Percentiles rank a stretch among this genome's conserved stretches.
Evolutionary conservation across 345 rosid species (phyloP).

Genomic region (Eutrema japonicum): DNA sequence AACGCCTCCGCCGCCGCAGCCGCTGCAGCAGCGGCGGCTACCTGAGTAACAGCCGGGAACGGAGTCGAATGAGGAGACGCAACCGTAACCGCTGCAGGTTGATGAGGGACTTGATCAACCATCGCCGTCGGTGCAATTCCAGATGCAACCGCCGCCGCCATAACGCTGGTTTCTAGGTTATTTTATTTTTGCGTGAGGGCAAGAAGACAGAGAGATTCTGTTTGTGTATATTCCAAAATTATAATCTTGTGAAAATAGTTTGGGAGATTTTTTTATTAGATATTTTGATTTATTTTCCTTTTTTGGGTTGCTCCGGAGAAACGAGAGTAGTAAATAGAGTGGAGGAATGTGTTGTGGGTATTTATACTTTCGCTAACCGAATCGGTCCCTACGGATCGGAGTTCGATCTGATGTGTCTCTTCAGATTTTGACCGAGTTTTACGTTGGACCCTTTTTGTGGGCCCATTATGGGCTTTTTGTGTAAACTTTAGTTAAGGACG

Average conservation of each 20-base stretch:
- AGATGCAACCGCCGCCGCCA: conserved; percentile 50
- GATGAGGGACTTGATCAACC: conserved; percentile 42
- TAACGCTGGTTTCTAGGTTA: conserved; percentile 19
- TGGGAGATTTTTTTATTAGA: conserved; percentile 7
- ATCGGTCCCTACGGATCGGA: conserved; percentile 20
- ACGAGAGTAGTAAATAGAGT: conserved; percentile 30
- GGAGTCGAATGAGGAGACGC: conserved; percentile 6
- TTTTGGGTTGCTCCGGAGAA: conserved; percentile 29
- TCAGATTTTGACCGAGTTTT: conserved; percentile 36
- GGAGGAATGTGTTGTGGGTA: conserved; percentile 1
- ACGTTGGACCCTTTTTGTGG: background rate
- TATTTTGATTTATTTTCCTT: conserved; percentile 34
- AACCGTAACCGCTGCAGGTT: background rate
- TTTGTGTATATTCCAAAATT: conserved; percentile 7
- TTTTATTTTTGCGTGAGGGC: background rate
- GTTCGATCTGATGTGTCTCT: conserved; percentile 45
- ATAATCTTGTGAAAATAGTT: conserved; percentile 10
- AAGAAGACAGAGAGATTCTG: conserved; percentile 5
- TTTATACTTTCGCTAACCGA: conserved; percentile 33
- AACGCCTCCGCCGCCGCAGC: conserved; percentile 23
- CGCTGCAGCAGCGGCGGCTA: conserved; percentile 9
- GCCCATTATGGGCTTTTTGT: background rate
- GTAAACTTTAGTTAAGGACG: background rate
- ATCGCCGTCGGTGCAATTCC: conserved; percentile 35
- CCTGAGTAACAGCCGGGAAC: conserved; percentile 19